A percentile compares a stretch with the other conserved stretches of the same genome.
phyloP scores from a whole-genome alignment of 805 yeast genomes.

The Zygotorulaspora florentina region DNA sequence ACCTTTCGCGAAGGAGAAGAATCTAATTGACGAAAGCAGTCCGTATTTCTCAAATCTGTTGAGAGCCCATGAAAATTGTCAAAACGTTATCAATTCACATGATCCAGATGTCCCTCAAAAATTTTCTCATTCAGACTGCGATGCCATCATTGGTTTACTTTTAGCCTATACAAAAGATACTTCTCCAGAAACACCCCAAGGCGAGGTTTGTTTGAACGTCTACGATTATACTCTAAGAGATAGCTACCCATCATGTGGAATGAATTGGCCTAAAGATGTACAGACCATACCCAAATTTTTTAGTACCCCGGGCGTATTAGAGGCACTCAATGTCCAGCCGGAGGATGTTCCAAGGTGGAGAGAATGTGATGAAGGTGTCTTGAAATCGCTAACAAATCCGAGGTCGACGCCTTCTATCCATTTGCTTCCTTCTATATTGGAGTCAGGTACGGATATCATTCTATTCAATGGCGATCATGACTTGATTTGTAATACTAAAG shows the following conservation, averaged over 20 bases:
- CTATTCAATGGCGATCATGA: constrained; percentile 87
- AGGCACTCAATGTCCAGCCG: constrained; percentile 46
- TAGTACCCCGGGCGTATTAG: constrained; percentile 43
- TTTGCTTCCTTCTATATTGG: constrained; percentile 62
- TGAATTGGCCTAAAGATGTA: constrained; percentile 83
- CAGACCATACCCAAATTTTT: constrained; percentile 51
- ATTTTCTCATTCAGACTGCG: constrained; percentile 43
- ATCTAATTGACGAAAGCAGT: constrained; percentile 45
- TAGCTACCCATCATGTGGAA: constrained; percentile 80
- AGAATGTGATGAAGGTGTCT: constrained; percentile 71
- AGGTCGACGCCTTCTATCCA: constrained; percentile 57
- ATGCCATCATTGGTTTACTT: constrained; percentile 36
- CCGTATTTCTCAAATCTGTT: constrained; percentile 42
- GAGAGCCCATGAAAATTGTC: constrained; percentile 55
- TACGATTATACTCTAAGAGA: constrained; percentile 74
- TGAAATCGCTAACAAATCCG: constrained; percentile 46
- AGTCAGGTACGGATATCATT: constrained; percentile 53
- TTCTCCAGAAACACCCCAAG: constrained; percentile 12
- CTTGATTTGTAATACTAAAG: constrained; percentile 77
- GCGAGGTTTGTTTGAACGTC: constrained; percentile 67
- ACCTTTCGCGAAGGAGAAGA: constrained; percentile 62
- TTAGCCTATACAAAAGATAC: constrained; percentile 29
- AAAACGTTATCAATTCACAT: constrained; percentile 43
- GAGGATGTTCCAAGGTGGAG: constrained; percentile 50
- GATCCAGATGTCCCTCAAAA: constrained; percentile 15